Evolutionary conservation across 768 basidiomycete species (phyloP), one percentile per base, ranked within the genome.

Genomic region (Leccinum fibrillosum): DNA sequence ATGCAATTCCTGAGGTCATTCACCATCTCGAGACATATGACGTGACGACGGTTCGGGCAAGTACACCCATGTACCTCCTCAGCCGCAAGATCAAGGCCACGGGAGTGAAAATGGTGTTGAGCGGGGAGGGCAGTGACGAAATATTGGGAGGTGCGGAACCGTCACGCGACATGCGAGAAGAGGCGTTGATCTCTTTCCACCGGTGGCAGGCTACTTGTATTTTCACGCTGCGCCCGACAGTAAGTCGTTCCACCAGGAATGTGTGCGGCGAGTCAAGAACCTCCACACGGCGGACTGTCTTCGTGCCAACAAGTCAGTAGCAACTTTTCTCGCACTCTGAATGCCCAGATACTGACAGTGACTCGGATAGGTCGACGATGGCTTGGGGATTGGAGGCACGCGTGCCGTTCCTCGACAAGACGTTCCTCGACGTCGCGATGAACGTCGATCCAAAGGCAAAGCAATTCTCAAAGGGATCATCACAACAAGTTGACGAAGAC

Each of bases 61-160:
- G 90, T 67, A 98, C 95, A 5, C 97, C 97, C 3, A 99, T 99
- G 97, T 98, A 98, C 76, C 86, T 98, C 25, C 85, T 99, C 59
- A 93, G 90, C 70, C 84, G 97, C 50, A 98, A 99, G 78, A 95
- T 99, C 78, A 99, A 98, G 77, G 96, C 97, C 5, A 98, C 94
- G 91, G 97, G 97, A 59, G 97, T 99, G 54, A 99, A 99, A 78
- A 99, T 99, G 97, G 97, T 99, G 13, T 81, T 98, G 35, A 92
- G 90, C 62, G 97, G 97, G 17, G 97, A 99, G 75, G 97, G 97
- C 39, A 93, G 91, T 62, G 97, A 99, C 66, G 97, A 99, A 75
- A 94, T 98, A 60, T 84, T 98, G 37, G 96, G 96, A 77, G 95
- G 94, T 91, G 70, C 4, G 37, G 37, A 39, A 39, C 17, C 17